Evolutionary conservation across 2,329 filamentous ascomycete genomes (phyloP), one percentile per base, ranked within the genome.

Genomic region (Onygenales sp.): DNA sequence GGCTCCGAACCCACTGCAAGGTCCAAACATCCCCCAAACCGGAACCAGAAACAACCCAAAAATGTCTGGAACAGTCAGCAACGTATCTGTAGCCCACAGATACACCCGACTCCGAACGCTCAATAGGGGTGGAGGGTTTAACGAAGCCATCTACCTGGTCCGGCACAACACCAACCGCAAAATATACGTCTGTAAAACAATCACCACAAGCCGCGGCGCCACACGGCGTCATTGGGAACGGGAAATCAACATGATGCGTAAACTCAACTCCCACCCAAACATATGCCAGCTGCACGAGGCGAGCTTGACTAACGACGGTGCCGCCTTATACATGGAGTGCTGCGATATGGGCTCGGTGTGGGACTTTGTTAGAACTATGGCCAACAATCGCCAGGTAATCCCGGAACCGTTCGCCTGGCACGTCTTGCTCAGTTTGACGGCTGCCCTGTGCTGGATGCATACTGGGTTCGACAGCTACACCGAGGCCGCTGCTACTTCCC

Each of bases 311-410:
- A 27, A 4, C 21, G 4, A 27, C 21, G 21, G 21, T 27, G 47
- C 49, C 2, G 56, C 58, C 42, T 31, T 61, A 10, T 61, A 58
- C 42, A 44, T 61, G 37, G 54, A 59, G 34, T 62, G 53, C 39
- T 61, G 57, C 46, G 27, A 52, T 13, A 49, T 52, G 13, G 58
- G 59, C 9, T 54, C 58, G 40, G 42, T 62, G n/a, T 10, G 21
- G 4, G 33, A 56, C 14, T 52, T 61, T 42, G 42, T 17, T 2
- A 8, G 14, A 10, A 58, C 54, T 43, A 42, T 52, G 39, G 49
- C 43, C 10, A 17, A 34, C 4, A 9, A n/a, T 4, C n/a, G 11
- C 2, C 17, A 21, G 0, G 4, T 9, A 6, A 49, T 58, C n/a
- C 57, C 60, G 2, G 55, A 55, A 46, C 10, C 13, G 2, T 58